phyloP scores from a whole-genome alignment of 2,329 filamentous ascomycete genomes.

The Penicillium sp. region DNA sequence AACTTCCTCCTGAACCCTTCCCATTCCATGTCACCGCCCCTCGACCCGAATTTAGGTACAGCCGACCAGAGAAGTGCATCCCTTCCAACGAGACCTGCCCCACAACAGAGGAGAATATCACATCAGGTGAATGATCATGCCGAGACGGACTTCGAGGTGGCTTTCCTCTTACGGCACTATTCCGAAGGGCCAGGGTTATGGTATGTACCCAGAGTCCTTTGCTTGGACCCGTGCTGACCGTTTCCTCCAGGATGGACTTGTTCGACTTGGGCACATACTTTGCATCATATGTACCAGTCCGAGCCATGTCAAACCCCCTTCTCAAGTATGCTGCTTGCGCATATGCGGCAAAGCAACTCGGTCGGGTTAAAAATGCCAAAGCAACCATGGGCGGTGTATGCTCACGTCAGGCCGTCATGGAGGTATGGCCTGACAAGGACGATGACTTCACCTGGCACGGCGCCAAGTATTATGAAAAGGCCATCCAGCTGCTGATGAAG shows the following conservation, averaged over 20 bases:
- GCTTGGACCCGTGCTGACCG: slow-evolving; percentile 7
- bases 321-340: slow-evolving; percentile 57
- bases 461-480: slow-evolving; percentile 63
- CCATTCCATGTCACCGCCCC: slow-evolving; percentile 42
- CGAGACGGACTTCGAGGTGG: slow-evolving; percentile 55
- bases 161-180: slow-evolving; percentile 61
- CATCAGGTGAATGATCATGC: slow-evolving; percentile 27
- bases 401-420: slow-evolving; percentile 51
- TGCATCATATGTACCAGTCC: slow-evolving; percentile 58
- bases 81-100: slow-evolving; percentile 26
- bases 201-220: slow-evolving; percentile 32
- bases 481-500: slow-evolving; percentile 56
- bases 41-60: slow-evolving; percentile 43
- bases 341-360: slow-evolving; percentile 61
- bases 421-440: slow-evolving; percentile 50
- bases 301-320: slow-evolving; percentile 51
- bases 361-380: slow-evolving; percentile 54
- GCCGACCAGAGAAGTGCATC: slow-evolving; percentile 31
- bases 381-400: slow-evolving; percentile 50
- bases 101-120: slow-evolving; percentile 21
- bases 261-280: slow-evolving; percentile 58
- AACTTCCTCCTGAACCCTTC: slow-evolving; percentile 57
- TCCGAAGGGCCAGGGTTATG: slow-evolving; percentile 60
- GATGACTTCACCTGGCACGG: slow-evolving; percentile 61
- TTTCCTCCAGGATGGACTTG: slow-evolving; percentile 41